phyloP scores from a whole-genome alignment of 2,329 filamentous ascomycete genomes.

The Phaeosphaeria sp. region DNA sequence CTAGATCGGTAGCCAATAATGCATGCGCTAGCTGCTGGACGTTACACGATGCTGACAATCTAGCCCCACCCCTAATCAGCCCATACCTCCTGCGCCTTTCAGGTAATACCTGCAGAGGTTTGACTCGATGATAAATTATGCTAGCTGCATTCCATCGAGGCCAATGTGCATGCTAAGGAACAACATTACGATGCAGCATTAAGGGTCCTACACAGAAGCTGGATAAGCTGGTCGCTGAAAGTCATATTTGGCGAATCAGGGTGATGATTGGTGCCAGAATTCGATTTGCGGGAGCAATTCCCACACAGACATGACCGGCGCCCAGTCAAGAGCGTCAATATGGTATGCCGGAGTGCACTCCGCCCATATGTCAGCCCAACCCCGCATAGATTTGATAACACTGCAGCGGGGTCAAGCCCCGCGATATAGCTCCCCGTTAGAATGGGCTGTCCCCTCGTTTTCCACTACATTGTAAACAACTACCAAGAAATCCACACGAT shows the following conservation, averaged over 20 bases:
- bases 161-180: no score
- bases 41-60: not conserved
- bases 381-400: not conserved
- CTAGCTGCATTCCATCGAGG: no score
- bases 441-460: not conserved
- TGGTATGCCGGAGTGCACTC: not conserved
- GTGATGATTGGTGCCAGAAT: no score
- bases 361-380: no score
- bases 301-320: no score
- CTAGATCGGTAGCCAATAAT: not conserved
- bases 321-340: not conserved
- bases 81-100: not conserved
- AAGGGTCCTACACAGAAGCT: no score
- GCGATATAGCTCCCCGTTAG: not conserved
- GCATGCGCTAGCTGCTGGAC: not conserved
- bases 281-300: no score
- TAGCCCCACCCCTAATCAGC: not conserved
- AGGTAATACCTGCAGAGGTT: not conserved
- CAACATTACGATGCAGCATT: no score
- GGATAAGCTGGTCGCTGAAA: no score
- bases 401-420: not conserved
- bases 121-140: no score
- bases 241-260: no score
- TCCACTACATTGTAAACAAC: not conserved
- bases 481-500: not conserved